A percentile compares a stretch with the other conserved stretches of the same genome.
These are phyloP conservation scores for Mortierella sp. DNA, from an alignment of 371 early-diverging fungal species.

Conservation along the genomic window DNA sequence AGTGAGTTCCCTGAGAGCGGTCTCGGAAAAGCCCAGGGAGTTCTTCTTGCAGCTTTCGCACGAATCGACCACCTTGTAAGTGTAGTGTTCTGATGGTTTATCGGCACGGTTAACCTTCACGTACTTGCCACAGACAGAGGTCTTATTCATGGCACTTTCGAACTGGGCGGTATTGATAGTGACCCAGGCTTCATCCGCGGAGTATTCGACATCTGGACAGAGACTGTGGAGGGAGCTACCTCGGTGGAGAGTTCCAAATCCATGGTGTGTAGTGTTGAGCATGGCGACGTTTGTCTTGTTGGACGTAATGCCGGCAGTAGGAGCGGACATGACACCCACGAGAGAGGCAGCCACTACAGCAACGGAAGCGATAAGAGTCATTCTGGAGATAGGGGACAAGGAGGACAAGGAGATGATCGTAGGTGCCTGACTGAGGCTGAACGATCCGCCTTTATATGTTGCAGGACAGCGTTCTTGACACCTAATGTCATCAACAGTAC, in stretches of 20 bases:
- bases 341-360: conserved; percentile 20
- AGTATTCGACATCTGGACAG: conserved; percentile 32
- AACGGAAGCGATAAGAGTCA: conserved; percentile 31
- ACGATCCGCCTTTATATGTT: too few species aligned
- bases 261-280: conserved; percentile 16
- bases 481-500: too few species aligned
- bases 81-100: conserved; percentile 13
- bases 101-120: conserved; percentile 23
- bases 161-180: conserved; percentile 27
- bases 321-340: conserved; percentile 21
- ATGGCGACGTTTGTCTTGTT: not conserved
- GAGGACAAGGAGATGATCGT: too few species aligned
- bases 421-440: too few species aligned
- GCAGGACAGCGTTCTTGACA: too few species aligned
- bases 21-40: conserved; percentile 16
- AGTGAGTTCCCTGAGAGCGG: conserved; percentile 19
- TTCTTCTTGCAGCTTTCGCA: conserved; percentile 25
- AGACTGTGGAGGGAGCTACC: conserved; percentile 15
- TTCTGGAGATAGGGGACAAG: not conserved
- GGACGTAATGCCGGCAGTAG: conserved; percentile 5
- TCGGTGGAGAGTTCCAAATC: conserved; percentile 15
- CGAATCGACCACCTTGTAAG: conserved; percentile 30
- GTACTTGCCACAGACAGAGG: conserved; percentile 36
- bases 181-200: conserved; percentile 26
- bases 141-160: conserved; percentile 8